Conservation (phyloP, 2,329 filamentous ascomycete genomes). For the Cryoendolithus antarcticus region DNA sequence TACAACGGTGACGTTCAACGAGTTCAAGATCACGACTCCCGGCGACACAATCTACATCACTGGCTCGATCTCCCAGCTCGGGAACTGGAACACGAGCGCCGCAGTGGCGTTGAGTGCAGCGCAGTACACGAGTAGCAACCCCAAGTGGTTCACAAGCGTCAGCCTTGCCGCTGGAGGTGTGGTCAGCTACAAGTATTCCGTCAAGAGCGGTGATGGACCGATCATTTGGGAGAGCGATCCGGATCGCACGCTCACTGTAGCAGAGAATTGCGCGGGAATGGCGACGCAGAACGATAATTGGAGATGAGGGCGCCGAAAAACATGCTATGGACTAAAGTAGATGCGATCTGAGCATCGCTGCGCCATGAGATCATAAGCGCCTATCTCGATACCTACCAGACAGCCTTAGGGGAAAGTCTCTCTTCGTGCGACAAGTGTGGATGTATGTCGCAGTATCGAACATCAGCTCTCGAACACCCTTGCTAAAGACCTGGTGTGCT, state of each 20-base stretch:
- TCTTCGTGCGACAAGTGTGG: too few relatives aligned
- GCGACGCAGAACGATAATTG: constrained; percentile 12
- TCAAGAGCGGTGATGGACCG: constrained; percentile 39
- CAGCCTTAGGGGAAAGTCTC: too few relatives aligned
- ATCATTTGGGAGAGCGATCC: constrained; percentile 51
- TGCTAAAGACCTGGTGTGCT: too few relatives aligned
- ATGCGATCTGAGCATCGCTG: constrained; percentile 4
- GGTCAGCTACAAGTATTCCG: constrained; percentile 57
- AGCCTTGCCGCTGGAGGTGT: constrained; percentile 40
- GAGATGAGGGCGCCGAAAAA: constrained; percentile 8
- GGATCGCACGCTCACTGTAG: constrained; percentile 24
- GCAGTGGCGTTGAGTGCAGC: constrained; percentile 45
- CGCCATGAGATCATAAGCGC: too few relatives aligned
- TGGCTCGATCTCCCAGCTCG: constrained; percentile 46
- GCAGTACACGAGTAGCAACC: constrained; percentile 45
- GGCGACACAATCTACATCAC: constrained; percentile 55
- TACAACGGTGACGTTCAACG: constrained; percentile 48
- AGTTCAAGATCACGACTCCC: constrained; percentile 41
- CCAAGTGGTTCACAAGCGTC: constrained; percentile 47
- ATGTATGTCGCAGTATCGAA: too few relatives aligned
- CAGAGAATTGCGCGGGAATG: constrained; percentile 10
- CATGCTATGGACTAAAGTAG: too few relatives aligned
- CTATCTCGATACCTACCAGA: too few relatives aligned
- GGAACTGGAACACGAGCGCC: constrained; percentile 41
- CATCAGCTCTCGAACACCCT: too few relatives aligned